Percentiles rank a stretch among this genome's conserved stretches.
These are phyloP conservation scores for Malassezia equina DNA, from an alignment of 1,284 basidiomycete species.

Conservation along the genomic window DNA sequence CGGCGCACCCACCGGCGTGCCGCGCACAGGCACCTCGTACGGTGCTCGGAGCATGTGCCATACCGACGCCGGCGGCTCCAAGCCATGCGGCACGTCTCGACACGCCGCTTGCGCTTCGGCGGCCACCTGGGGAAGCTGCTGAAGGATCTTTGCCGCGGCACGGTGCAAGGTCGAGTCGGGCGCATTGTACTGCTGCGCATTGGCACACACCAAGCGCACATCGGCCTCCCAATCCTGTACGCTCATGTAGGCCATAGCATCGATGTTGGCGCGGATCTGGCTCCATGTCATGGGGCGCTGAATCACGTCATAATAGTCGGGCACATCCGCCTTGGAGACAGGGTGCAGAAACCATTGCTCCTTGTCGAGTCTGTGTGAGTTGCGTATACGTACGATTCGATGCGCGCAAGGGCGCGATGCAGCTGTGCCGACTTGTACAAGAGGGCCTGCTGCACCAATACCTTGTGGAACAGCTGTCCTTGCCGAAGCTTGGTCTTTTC, in stretches of 20 bases:
- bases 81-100: conserved; percentile 14
- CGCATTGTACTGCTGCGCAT: conserved; percentile 80
- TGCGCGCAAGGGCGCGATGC: conserved; percentile 60
- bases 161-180: conserved; percentile 64
- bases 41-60: conserved; percentile 26
- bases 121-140: conserved; percentile 48
- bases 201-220: conserved; percentile 68
- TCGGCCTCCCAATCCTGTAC: conserved; percentile 71
- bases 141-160: conserved; percentile 62
- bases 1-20: neutral
- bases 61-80: conserved; percentile 26
- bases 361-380: conserved; percentile 28
- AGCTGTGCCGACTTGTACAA: conserved; percentile 58
- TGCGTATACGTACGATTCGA: conserved; percentile 57
- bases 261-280: conserved; percentile 57
- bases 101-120: neutral
- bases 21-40: neutral
- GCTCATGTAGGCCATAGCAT: conserved; percentile 67
- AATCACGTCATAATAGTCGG: conserved; percentile 84
- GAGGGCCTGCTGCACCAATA: conserved; percentile 57
- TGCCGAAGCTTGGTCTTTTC: conserved; percentile 74
- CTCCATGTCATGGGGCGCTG: conserved; percentile 81
- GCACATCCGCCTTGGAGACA: conserved; percentile 61
- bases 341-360: conserved; percentile 32
- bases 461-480: conserved; percentile 60